phyloP scores from a whole-genome alignment of 2,329 filamentous ascomycete genomes.

The Aspergillus piperis region DNA sequence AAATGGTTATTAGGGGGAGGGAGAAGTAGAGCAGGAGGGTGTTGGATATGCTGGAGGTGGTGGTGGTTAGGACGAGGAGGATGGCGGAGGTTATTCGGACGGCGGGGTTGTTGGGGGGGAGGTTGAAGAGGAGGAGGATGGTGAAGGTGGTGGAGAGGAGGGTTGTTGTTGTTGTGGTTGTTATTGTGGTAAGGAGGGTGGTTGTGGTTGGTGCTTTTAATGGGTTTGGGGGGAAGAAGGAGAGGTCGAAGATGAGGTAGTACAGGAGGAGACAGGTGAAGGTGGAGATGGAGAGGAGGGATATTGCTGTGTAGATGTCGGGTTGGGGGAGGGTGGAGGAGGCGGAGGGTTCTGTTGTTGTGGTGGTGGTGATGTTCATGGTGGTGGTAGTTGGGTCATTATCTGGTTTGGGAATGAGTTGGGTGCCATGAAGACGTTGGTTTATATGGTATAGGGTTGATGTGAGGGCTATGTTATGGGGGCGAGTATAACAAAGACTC shows the following conservation, averaged over 20 bases:
- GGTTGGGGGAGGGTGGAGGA: not conserved
- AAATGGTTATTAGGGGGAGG: slow-evolving; percentile 45
- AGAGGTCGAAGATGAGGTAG: slow-evolving; percentile 46
- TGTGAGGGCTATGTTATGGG: too few relatives aligned
- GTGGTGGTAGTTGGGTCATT: not conserved
- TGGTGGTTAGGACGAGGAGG: slow-evolving; percentile 35
- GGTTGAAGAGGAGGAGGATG: slow-evolving; percentile 8
- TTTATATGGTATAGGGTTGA: too few relatives aligned
- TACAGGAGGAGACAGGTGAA: slow-evolving; percentile 49
- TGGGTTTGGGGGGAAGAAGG: slow-evolving; percentile 38
- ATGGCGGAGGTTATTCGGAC: not conserved
- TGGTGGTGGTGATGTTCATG: not conserved
- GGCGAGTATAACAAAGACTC: too few relatives aligned
- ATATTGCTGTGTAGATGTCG: not conserved
- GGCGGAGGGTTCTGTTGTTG: not conserved
- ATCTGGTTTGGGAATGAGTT: too few relatives aligned
- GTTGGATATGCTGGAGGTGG: slow-evolving; percentile 43
- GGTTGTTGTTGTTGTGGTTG: slow-evolving; percentile 28
- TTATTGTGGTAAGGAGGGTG: too few relatives aligned
- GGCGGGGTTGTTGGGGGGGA: not conserved
- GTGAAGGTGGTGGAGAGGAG: slow-evolving; percentile 37
- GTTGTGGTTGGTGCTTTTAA: too few relatives aligned
- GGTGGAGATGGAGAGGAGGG: slow-evolving; percentile 12
- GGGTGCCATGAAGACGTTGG: too few relatives aligned
- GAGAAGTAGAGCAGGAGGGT: slow-evolving; percentile 48